Evolutionary conservation across 768 basidiomycete species (phyloP).

Genomic region (Tulasnella sp.): DNA sequence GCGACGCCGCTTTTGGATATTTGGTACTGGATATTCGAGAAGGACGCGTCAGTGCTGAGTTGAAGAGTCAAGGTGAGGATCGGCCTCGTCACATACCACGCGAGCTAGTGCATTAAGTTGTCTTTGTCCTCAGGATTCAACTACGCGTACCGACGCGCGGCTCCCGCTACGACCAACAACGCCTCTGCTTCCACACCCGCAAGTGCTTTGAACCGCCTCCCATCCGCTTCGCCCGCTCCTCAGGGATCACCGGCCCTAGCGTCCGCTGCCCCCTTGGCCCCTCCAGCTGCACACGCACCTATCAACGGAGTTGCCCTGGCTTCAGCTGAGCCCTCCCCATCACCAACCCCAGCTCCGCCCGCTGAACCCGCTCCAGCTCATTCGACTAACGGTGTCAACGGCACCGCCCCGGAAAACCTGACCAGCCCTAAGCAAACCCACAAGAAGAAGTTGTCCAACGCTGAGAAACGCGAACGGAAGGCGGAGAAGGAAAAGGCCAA

Average conservation of each 20-base stretch:
- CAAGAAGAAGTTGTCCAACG: slow-evolving; percentile 34
- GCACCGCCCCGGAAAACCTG: slow-evolving; percentile 31
- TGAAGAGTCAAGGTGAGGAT: slow-evolving; percentile 76
- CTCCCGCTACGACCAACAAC: not conserved
- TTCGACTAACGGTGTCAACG: slow-evolving; percentile 23
- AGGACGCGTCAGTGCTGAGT: slow-evolving; percentile 82
- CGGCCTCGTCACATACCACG: too few relatives aligned
- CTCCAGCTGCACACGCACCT: not conserved
- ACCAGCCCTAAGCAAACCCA: slow-evolving; percentile 29
- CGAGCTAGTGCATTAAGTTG: too few relatives aligned
- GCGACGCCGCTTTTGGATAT: slow-evolving; percentile 89
- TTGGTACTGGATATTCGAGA: slow-evolving; percentile 86
- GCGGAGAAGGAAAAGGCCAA: slow-evolving; percentile 53
- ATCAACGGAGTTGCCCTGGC: not conserved
- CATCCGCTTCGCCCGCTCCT: slow-evolving; percentile 22
- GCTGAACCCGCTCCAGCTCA: slow-evolving; percentile 35
- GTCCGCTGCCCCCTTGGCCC: not conserved
- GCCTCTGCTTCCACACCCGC: slow-evolving; percentile 35
- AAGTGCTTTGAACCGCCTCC: slow-evolving; percentile 32
- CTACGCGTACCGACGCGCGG: slow-evolving; percentile 73
- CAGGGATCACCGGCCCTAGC: not conserved
- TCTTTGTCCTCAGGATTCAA: slow-evolving; percentile 69
- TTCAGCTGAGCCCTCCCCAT: slow-evolving; percentile 21
- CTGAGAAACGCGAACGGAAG: slow-evolving; percentile 41
- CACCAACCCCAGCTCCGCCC: slow-evolving; percentile 34